Conservation (phyloP, 495 filamentous ascomycete species). For the Daldinia concentrica region DNA sequence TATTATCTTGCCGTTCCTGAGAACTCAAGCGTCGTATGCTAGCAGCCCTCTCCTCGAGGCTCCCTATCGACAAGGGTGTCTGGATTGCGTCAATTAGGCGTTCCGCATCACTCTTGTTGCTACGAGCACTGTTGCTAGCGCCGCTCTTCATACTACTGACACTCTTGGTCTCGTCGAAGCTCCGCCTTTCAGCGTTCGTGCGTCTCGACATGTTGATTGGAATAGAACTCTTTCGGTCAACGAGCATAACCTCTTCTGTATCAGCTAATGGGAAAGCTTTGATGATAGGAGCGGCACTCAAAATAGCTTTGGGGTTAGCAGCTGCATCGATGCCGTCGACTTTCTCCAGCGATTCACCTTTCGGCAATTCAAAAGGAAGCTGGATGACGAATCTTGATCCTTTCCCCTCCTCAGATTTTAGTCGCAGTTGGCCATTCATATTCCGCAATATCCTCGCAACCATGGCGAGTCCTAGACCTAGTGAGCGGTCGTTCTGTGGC, state of each 20-base stretch:
- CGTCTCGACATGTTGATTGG: constrained; percentile 22
- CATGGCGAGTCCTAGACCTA: constrained; percentile 87
- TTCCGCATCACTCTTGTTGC: constrained; percentile 74
- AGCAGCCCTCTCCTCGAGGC: constrained; percentile 47
- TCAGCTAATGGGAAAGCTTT: constrained; percentile 48
- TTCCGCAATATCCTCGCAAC: constrained; percentile 87
- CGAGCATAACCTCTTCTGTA: constrained; percentile 66
- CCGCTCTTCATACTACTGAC: constrained; percentile 63
- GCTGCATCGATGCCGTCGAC: constrained; percentile 13
- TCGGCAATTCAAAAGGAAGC: constrained; percentile 71
- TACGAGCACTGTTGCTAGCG: constrained; percentile 62
- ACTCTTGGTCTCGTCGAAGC: constrained; percentile 56
- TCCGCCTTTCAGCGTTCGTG: constrained; percentile 42
- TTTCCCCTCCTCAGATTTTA: constrained; percentile 87
- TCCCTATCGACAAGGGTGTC: constrained; percentile 61
- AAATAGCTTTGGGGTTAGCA: constrained; percentile 25
- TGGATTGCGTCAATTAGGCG: constrained; percentile 79
- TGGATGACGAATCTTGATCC: constrained; percentile 84
- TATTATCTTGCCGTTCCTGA: constrained; percentile 36
- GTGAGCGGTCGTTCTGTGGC: constrained; percentile 52
- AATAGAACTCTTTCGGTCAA: constrained; percentile 54
- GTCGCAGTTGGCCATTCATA: constrained; percentile 87
- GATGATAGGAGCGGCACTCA: constrained; percentile 42
- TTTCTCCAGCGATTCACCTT: constrained; percentile 51
- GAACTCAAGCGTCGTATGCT: constrained; percentile 32